Conservation (phyloP, 768 basidiomycete species). For the Boletus tomentosulus region DNA sequence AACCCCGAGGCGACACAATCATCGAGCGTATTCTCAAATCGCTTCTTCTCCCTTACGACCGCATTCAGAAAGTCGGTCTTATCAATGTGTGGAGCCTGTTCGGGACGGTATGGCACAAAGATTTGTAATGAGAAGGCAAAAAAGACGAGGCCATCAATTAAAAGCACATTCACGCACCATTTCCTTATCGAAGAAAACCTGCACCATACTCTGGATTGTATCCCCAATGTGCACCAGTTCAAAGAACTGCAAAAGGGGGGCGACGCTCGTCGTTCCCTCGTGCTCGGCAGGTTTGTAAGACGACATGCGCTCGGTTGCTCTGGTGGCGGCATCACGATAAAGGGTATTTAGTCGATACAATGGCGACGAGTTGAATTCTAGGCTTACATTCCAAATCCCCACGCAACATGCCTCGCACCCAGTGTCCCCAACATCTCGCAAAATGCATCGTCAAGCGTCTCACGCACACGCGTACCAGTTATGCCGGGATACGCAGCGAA, state of each 20-base stretch:
- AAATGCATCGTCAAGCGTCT: constrained; percentile 93
- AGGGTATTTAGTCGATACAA: not conserved
- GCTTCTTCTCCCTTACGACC: constrained; percentile 95
- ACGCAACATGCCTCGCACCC: constrained; percentile 71
- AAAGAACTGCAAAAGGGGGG: constrained; percentile 94
- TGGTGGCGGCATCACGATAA: constrained; percentile 24
- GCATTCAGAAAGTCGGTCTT: constrained; percentile 89
- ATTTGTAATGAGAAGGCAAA: not conserved
- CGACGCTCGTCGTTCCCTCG: constrained; percentile 75
- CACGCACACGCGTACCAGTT: constrained; percentile 82
- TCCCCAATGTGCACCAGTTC: constrained; percentile 97
- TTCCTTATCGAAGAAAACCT: constrained; percentile 98
- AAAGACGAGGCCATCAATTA: not conserved
- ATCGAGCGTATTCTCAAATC: constrained; percentile 88
- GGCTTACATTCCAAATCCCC: constrained; percentile 75
- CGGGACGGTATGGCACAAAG: not conserved
- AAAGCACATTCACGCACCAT: constrained; percentile 46
- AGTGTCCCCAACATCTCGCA: constrained; percentile 77
- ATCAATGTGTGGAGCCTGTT: constrained; percentile 82
- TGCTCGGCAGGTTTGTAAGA: constrained; percentile 89
- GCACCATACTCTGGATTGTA: constrained; percentile 95
- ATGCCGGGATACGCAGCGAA: constrained; percentile 85
- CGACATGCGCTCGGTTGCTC: constrained; percentile 87
- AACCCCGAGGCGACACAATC: constrained; percentile 91
- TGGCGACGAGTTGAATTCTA: not conserved